phyloP scores from a whole-genome alignment of 768 basidiomycete genomes.

The Kockovaella imperatae region DNA sequence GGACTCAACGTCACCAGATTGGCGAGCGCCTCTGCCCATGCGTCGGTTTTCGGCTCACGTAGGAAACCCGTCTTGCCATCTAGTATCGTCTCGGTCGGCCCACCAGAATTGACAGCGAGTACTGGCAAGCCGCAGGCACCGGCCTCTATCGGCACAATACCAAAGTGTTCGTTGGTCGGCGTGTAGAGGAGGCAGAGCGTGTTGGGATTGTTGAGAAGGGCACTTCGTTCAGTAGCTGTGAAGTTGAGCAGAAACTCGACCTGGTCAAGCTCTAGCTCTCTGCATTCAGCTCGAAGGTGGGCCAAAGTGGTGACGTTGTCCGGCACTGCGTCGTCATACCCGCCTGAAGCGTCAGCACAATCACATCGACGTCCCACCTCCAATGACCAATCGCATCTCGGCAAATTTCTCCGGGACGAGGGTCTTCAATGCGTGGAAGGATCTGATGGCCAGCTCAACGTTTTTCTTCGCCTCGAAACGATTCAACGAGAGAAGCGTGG shows the following conservation, averaged over 20 bases:
- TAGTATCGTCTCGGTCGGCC: constrained; percentile 82
- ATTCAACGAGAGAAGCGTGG: constrained; percentile 76
- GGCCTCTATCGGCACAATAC: constrained; percentile 89
- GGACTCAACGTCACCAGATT: constrained; percentile 49
- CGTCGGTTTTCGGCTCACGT: constrained; percentile 53
- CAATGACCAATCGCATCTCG: constrained; percentile 43
- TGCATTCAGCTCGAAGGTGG: constrained; percentile 56
- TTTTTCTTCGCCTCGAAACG: constrained; percentile 97
- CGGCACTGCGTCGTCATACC: constrained; percentile 77
- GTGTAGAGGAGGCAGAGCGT: constrained; percentile 82
- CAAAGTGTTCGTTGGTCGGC: constrained; percentile 91
- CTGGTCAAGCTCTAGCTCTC: constrained; percentile 55
- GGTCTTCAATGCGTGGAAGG: constrained; percentile 57
- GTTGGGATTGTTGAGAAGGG: constrained; percentile 60
- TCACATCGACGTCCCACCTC: too few species aligned
- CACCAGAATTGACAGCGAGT: constrained; percentile 72
- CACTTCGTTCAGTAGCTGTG: constrained; percentile 70
- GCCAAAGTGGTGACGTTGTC: constrained; percentile 69
- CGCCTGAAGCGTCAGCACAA: constrained; percentile 55
- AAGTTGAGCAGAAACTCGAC: constrained; percentile 89
- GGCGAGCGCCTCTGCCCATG: constrained; percentile 64
- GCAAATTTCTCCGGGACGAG: constrained; percentile 21
- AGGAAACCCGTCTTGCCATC: constrained; percentile 70
- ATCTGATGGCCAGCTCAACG: constrained; percentile 63
- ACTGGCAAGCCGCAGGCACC: constrained; percentile 89